phyloP scores from a whole-genome alignment of 2,329 filamentous ascomycete genomes.

The Hortaea sp. region DNA sequence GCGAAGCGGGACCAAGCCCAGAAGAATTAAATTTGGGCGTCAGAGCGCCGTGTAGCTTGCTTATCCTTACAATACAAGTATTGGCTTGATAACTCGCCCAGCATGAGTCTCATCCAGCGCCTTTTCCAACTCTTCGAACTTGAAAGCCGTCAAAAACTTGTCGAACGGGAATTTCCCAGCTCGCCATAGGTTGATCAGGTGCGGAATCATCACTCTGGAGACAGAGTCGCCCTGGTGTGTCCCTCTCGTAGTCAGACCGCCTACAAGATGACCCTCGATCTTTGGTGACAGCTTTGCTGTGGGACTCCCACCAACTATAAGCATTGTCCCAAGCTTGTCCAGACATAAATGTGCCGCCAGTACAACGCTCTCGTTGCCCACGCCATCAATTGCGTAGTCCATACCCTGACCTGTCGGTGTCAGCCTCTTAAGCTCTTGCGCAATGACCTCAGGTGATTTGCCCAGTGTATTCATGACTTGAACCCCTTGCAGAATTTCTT shows the following conservation, averaged over 20 bases:
- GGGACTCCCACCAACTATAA: slow-evolving; percentile 14
- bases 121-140: slow-evolving; percentile 11
- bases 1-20: slow-evolving; percentile 1
- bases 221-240: slow-evolving; percentile 17
- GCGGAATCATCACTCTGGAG: slow-evolving; percentile 10
- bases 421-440: slow-evolving; percentile 7
- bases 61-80: slow-evolving; percentile 8
- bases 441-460: slow-evolving; percentile 4
- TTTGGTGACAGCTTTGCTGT: slow-evolving; percentile 7
- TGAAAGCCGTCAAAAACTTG: slow-evolving; percentile 8
- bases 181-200: slow-evolving; percentile 12
- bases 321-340: slow-evolving; percentile 10
- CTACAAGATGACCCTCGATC: slow-evolving; percentile 8
- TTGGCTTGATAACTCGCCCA: slow-evolving; percentile 13
- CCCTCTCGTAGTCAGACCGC: slow-evolving; percentile 10
- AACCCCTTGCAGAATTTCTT: slow-evolving; percentile 7
- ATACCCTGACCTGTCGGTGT: slow-evolving; percentile 8
- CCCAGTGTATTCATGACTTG: slow-evolving; percentile 4
- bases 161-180: slow-evolving; percentile 13
- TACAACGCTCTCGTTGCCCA: slow-evolving; percentile 10
- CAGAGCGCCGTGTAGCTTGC: neutral
- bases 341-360: slow-evolving; percentile 9
- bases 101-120: slow-evolving; percentile 9
- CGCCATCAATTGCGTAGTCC: slow-evolving; percentile 13
- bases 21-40: neutral